Base-by-base conservation (phyloP, 768 basidiomycete species). In the Exidia glandulosa region DNA sequence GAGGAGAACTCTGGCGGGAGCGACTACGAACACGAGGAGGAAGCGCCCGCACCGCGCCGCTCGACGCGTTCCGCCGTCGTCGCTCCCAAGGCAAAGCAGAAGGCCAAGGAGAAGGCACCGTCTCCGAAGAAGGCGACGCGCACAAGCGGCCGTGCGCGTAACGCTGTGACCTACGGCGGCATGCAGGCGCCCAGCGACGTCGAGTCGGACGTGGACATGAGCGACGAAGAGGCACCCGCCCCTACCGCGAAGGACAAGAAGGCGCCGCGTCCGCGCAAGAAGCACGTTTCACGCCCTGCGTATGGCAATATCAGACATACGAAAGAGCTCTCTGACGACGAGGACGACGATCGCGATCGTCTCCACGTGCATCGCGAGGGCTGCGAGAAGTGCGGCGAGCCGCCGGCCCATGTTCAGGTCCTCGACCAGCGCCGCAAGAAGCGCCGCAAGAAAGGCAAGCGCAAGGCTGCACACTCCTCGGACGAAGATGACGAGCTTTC, bases 351-450 rank as follows among this genome's bases (percentile, higher is more conserved):
- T 23, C 36, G n/a, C 30, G 77, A 71, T n/a, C 67, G 77, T 25
- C 73, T 89, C 57, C 71, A 81, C n/a, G 72, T 70, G 13, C 89
- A 91, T 71, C 78, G 87, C 54, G 63, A 71, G 48, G 70, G 79
- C 1, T 91, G 89, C 69, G 88, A 90, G 68, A 91, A 83, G 67
- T 91, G 89, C 62, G 81, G 82, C 60, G 69, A 72, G 25, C 64
- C 63, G 45, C 87, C 89, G 3, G 77, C 85, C 29, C 84, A 90
- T 66, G 63, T 75, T 33, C 74, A 79, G 41, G 65, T 87, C 56
- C 59, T 57, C 25, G 61, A 66, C 54, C 69, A 68, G 57, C 69
- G 50, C 19, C 23, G 10, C 50, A 54, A 54, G 50, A 54, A 65
- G 45, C 74, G 71, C 57, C 63, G 31, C 37, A 77, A 73, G 64